Evolutionary conservation across 1,284 basidiomycete species (phyloP).

Genomic region (Somion occarium): DNA sequence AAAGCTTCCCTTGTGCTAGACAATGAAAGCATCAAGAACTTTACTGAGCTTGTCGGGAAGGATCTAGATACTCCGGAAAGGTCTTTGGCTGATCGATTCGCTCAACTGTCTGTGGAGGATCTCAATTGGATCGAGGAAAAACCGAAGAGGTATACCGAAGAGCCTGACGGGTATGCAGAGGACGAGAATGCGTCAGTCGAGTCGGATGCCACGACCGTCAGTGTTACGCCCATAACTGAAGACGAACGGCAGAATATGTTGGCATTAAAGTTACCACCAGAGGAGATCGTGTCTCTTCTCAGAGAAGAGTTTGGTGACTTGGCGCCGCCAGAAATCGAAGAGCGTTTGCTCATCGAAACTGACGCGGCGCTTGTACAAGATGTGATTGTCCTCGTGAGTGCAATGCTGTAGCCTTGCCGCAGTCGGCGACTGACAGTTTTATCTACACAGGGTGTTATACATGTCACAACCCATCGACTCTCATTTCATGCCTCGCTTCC

Average conservation of each 20-base stretch:
- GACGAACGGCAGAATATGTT: constrained; percentile 17
- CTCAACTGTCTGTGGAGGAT: constrained; percentile 32
- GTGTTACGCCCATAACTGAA: constrained; percentile 10
- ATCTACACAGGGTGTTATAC: constrained; percentile 48
- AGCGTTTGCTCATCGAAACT: constrained; percentile 46
- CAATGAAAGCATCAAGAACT: constrained; percentile 21
- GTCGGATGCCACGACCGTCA: constrained; percentile 8
- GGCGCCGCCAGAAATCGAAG: constrained; percentile 32
- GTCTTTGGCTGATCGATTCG: constrained; percentile 29
- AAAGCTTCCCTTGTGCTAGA: constrained; percentile 4
- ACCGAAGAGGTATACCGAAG: constrained; percentile 18
- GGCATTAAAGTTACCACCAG: constrained; percentile 29
- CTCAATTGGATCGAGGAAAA: constrained; percentile 22
- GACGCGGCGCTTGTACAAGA: constrained; percentile 48
- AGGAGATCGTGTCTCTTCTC: constrained; percentile 36
- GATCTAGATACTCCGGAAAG: constrained; percentile 33
- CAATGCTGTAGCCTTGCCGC: no score
- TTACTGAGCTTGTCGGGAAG: constrained; percentile 35
- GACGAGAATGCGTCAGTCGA: constrained; percentile 11
- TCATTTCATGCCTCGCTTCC: constrained; percentile 63
- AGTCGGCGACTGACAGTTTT: background rate
- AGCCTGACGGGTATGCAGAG: constrained; percentile 19
- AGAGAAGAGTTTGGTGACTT: constrained; percentile 45
- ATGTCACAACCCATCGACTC: constrained; percentile 61
- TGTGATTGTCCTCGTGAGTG: constrained; percentile 43